Base-by-base conservation (phyloP, 257 asterid species). In the Scutellaria minor region DNA sequence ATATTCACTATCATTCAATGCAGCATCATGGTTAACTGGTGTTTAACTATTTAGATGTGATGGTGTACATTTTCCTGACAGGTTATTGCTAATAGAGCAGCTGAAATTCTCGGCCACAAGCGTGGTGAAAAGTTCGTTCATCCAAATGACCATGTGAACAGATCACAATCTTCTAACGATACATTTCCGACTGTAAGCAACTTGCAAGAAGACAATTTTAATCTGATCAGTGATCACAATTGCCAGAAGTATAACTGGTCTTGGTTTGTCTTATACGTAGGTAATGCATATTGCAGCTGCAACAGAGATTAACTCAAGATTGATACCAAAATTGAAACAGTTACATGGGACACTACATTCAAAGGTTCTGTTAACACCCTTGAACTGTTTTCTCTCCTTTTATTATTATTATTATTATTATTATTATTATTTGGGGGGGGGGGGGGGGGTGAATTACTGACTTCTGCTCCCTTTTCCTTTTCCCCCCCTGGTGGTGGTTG, bases 281-380 rank as follows among this genome's bases (percentile, higher is more conserved):
- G 99, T 95, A 70, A 95, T 95, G 99, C 99, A 95, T 75, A 95
- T 95, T 81, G 99, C 98, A 52, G 99, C 96, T 53, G 99, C 92
- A 41, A 72, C 82, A 81, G 99, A 95, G 85, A 83, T 90, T 71
- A 92, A 95, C 80, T 81, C 91, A 72, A 76, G 90, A 82, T 85
- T 95, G 74, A 57, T 92, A 67, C 99, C 98, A 31, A 95, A 85
- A 68, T 75, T 95, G 88, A 90, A 91, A 81, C 96, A 88, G 77
- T 82, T 95, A 78, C 97, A 92, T 68, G 67, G 93, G 6, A 87
- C 96, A 27, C 84, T 90, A 35, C 84, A 87, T 66, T 81, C 97
- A 35, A 95, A 95, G 98, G 99, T 95, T 76, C 62, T 68, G 18
- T 63, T 57, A 24, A 71, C 37, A 11, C 61, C 56, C 50, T 51